Evolutionary conservation across 306 rosid genomes (phyloP).

Genomic region (Echinosophora koreensis): DNA sequence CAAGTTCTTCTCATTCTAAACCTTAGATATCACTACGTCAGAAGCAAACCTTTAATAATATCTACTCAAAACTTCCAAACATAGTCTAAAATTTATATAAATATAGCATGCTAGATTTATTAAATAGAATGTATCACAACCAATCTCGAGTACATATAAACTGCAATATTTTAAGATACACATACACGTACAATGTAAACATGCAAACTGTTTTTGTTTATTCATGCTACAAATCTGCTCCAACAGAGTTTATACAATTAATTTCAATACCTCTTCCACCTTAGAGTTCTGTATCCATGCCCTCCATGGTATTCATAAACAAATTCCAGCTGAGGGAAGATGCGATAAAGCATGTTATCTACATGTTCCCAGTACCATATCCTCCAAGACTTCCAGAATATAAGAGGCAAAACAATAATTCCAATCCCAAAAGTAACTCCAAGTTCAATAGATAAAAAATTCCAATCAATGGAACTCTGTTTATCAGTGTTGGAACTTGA

Average conservation of each 20-base stretch:
- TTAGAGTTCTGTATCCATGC: neutral
- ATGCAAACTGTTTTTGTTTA: neutral
- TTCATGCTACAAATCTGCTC: too few relatives aligned
- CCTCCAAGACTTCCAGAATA: conserved; percentile 19
- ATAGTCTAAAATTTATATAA: too few relatives aligned
- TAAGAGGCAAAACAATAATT: neutral
- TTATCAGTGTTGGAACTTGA: neutral
- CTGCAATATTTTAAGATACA: neutral
- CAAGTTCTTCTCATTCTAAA: too few relatives aligned
- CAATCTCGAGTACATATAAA: neutral
- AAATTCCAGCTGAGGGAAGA: conserved; percentile 13
- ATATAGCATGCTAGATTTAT: too few relatives aligned
- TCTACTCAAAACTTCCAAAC: too few relatives aligned
- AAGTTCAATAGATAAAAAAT: neutral
- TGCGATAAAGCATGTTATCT: conserved; percentile 16
- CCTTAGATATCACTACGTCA: too few relatives aligned
- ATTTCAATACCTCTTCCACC: conserved; percentile 5
- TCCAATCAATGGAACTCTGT: conserved; percentile 1
- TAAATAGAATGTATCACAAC: too few relatives aligned
- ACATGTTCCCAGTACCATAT: neutral
- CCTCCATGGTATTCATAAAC: neutral
- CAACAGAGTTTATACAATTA: neutral
- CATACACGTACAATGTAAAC: neutral
- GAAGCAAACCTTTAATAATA: too few relatives aligned
- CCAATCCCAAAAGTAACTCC: conserved; percentile 16